Evolutionary conservation across 2,329 filamentous ascomycete species (phyloP).

Genomic region (Colletotrichum endophyticum): DNA sequence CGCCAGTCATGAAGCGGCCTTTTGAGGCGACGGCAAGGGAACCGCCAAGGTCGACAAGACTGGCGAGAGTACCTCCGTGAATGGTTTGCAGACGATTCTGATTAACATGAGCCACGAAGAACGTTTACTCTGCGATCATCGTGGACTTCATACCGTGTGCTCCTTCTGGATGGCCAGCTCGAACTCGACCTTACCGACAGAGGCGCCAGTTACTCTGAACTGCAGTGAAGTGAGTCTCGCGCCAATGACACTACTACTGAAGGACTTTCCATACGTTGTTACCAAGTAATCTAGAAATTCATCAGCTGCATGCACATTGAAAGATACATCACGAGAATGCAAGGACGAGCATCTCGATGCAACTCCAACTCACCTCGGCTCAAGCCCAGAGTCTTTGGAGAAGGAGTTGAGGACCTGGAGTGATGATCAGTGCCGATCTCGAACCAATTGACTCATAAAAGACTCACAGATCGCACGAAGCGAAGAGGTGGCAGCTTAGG

Average conservation of each 20-base stretch:
- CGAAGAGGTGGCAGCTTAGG: slow-evolving; percentile 21
- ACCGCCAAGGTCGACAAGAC: slow-evolving; percentile 72
- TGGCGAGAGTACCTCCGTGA: slow-evolving; percentile 80
- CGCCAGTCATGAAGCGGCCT: slow-evolving; percentile 66
- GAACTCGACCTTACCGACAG: slow-evolving; percentile 73
- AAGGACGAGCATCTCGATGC: background rate
- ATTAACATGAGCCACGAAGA: background rate
- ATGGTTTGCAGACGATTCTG: slow-evolving; percentile 79
- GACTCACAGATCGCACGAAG: slow-evolving; percentile 60
- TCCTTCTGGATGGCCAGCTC: slow-evolving; percentile 76
- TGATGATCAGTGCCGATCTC: background rate
- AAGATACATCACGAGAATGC: background rate
- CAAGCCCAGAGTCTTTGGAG: slow-evolving; percentile 82
- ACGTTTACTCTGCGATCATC: background rate
- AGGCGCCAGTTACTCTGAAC: slow-evolving; percentile 71
- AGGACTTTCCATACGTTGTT: slow-evolving; percentile 36
- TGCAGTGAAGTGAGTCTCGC: slow-evolving; percentile 33
- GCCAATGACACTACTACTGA: too few relatives aligned
- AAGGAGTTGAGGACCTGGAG: slow-evolving; percentile 83
- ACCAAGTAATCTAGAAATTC: slow-evolving; percentile 40
- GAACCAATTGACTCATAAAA: background rate
- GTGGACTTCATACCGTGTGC: slow-evolving; percentile 64
- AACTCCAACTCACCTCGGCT: slow-evolving; percentile 71
- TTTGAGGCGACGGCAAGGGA: slow-evolving; percentile 70
- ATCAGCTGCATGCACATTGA: background rate